Base-by-base conservation (phyloP, 495 filamentous ascomycete species). In the Lindgomyces ingoldianus region DNA sequence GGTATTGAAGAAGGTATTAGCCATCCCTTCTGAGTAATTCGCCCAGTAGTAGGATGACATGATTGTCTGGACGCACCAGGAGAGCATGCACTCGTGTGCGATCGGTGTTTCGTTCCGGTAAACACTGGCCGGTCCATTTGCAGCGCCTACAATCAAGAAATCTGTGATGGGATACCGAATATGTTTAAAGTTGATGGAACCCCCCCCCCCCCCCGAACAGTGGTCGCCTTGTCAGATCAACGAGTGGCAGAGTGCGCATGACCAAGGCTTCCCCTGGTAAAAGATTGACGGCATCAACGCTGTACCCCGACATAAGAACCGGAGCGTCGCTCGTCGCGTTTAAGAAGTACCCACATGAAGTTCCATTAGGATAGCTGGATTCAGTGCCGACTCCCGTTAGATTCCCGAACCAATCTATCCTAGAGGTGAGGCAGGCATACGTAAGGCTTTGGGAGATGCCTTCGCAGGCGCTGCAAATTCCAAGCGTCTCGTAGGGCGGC, bases 11-110 rank as follows among this genome's bases (percentile, higher is more conserved):
- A 61, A 9, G 6, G 21, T 56, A 10, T 65, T 30, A 0, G 24
- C 19, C 3, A 69, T 18, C 10, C 45, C 22, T 29, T 65, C 66
- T 10, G 27, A 18, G 47, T 69, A 69, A n/a, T 11, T 39, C 0
- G 57, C 67, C 30, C 49, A 49, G 14, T 18, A 50, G 54, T 69
- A 69, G 4, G 62, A 53, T 19, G 62, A 66, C 22, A 39, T 18
- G n/a, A 70, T 47, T 14, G 62, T 66, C 36, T 70, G 46, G 14
- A 59, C 51, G 42, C 62, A 65, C 62, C 62, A 65, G 1, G 55
- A 47, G 16, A 65, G 26, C 6, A 65, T 16, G 42, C 62, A 65
- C 49, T 65, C 62, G 26, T 60, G 54, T 10, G 56, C 49, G 1
- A 60, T 49, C 16, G 62, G 62, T n/a, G 55, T 59, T 30, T 6